Conservation (phyloP, 768 basidiomycete species). For the Porphyrellus cyaneotinctus region DNA sequence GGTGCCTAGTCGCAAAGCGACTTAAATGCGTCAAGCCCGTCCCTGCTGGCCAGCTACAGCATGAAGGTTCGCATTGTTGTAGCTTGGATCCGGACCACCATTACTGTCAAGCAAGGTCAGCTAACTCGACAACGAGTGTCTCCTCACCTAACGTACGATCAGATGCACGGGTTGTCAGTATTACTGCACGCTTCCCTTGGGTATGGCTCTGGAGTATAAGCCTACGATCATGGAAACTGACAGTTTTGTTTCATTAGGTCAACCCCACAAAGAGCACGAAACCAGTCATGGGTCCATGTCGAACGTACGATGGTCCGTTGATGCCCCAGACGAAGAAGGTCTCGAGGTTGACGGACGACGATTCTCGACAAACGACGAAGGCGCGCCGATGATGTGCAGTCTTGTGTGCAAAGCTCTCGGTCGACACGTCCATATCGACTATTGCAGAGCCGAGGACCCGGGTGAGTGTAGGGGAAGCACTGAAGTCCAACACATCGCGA, state of each 20-base stretch:
- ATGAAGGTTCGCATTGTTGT: conserved; percentile 49
- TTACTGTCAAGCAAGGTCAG: conserved; percentile 48
- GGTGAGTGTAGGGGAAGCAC: conserved; percentile 35
- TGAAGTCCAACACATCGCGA: conserved; percentile 44
- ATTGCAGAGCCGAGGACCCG: conserved; percentile 40
- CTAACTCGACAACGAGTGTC: neutral
- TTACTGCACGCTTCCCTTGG: conserved; percentile 51
- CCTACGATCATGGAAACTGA: neutral
- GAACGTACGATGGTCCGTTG: conserved; percentile 49
- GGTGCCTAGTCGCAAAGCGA: conserved; percentile 42
- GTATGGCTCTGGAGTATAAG: conserved; percentile 25
- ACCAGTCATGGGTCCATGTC: conserved; percentile 63
- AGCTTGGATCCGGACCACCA: conserved; percentile 41
- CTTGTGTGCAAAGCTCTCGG: conserved; percentile 49
- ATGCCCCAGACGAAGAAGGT: conserved; percentile 43
- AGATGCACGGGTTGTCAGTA: conserved; percentile 56
- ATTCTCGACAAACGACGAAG: conserved; percentile 49
- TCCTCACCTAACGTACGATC: conserved; percentile 1
- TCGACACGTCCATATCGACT: conserved; percentile 53
- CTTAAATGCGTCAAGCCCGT: conserved; percentile 47
- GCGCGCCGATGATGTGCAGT: conserved; percentile 61
- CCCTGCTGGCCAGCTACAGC: conserved; percentile 37
- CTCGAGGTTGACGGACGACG: conserved; percentile 51
- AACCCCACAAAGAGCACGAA: conserved; percentile 54
- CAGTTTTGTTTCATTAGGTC: conserved; percentile 34